Conservation (phyloP, 148 eudicot species). For the Selenicereus undatus region DNA sequence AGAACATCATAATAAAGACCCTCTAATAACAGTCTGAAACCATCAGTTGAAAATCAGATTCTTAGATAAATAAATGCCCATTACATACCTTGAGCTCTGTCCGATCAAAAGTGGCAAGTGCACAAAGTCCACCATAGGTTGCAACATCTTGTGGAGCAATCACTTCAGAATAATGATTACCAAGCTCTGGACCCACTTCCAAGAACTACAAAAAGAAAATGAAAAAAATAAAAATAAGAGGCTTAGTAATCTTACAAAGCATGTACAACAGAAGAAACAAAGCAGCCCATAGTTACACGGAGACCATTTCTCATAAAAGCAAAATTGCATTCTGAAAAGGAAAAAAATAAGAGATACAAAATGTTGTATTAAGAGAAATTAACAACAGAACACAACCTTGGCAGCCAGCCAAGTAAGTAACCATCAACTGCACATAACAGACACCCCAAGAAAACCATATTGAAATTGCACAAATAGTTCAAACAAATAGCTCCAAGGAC, state of each 20-base stretch:
- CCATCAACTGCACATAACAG: too few relatives aligned
- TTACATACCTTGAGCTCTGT: slow-evolving; percentile 76
- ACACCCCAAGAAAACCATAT: too few relatives aligned
- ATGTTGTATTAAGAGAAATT: too few relatives aligned
- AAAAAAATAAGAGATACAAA: too few relatives aligned
- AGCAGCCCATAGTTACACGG: too few relatives aligned
- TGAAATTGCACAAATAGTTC: too few relatives aligned
- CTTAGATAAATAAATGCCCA: slow-evolving; percentile 3
- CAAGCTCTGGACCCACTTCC: slow-evolving; percentile 82
- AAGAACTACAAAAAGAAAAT: slow-evolving; percentile 58
- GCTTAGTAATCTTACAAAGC: not conserved
- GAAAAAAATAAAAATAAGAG: slow-evolving; percentile 6
- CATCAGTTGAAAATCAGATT: not conserved
- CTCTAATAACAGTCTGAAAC: slow-evolving; percentile 1
- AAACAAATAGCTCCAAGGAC: too few relatives aligned
- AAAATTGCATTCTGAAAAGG: too few relatives aligned
- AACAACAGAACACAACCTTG: too few relatives aligned
- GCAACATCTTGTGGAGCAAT: slow-evolving; percentile 97
- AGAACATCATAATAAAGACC: not conserved
- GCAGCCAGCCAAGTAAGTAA: too few relatives aligned
- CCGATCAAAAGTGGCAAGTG: slow-evolving; percentile 94
- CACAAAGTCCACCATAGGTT: slow-evolving; percentile 96
- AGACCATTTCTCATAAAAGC: too few relatives aligned
- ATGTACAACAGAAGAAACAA: not conserved
- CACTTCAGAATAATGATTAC: slow-evolving; percentile 76